These are phyloP conservation scores for Cymbopogon flexuosus DNA, from an alignment of 202 grass and related monocot genomes.

Conservation along the genomic window DNA sequence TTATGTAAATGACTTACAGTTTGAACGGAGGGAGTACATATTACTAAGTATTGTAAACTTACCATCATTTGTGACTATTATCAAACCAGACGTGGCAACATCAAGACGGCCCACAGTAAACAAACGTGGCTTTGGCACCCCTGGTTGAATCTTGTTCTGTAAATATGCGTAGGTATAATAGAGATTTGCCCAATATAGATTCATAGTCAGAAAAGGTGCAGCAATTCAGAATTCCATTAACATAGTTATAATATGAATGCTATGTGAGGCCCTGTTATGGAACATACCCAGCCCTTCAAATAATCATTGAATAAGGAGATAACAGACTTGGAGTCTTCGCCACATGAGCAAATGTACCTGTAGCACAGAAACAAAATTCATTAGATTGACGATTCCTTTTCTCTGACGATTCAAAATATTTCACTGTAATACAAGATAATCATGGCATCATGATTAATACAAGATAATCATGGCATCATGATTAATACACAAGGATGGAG, in stretches of 20 bases:
- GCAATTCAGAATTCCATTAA: not conserved
- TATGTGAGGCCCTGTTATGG: not conserved
- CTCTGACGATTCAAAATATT: not conserved
- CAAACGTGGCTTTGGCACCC: constrained; percentile 75
- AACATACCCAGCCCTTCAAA: constrained; percentile 84
- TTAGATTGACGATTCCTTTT: not conserved
- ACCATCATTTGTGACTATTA: constrained; percentile 98
- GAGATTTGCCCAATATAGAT: constrained; percentile 1
- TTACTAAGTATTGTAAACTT: constrained; percentile 26
- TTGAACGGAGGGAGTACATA: not conserved
- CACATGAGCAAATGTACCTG: constrained; percentile 88
- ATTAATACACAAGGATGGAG: not conserved
- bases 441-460: not conserved
- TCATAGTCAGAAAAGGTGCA: not conserved
- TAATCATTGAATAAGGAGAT: constrained; percentile 76
- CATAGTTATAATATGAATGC: not conserved
- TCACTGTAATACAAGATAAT: not conserved
- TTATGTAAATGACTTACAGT: not conserved
- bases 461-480: not conserved
- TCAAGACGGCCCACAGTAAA: constrained; percentile 94
- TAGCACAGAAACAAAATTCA: constrained; percentile 29
- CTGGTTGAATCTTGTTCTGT: constrained; percentile 72
- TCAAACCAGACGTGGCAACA: constrained; percentile 88
- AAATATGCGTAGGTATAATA: constrained; percentile 24
- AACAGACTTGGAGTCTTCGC: constrained; percentile 80